These are phyloP conservation scores for Amesomyces nigricolor DNA, from an alignment of 2,329 filamentous ascomycete species.

Conservation along the genomic window DNA sequence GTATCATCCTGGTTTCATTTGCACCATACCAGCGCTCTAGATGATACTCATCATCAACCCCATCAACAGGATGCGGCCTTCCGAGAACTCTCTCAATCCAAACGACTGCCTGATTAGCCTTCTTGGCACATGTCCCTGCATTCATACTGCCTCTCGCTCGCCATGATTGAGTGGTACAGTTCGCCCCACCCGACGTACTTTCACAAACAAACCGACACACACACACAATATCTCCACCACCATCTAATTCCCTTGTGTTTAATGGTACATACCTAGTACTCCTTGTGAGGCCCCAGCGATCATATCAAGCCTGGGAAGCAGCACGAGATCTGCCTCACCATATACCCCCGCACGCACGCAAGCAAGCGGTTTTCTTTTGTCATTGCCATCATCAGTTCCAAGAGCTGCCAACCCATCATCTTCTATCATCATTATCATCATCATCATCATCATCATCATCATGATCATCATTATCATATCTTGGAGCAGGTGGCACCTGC, in stretches of 20 bases:
- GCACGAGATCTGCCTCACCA: not conserved
- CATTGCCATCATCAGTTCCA: not conserved
- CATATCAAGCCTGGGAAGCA: too few species aligned
- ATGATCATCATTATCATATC: not conserved
- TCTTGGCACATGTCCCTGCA: too few species aligned
- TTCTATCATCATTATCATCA: not conserved
- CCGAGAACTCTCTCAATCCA: too few species aligned
- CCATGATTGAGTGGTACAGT: not conserved
- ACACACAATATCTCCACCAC: not conserved
- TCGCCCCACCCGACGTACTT: too few species aligned
- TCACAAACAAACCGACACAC: not conserved
- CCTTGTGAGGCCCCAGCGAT: not conserved
- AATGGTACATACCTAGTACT: constrained; percentile 4
- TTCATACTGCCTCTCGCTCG: not conserved
- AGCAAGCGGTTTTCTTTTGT: constrained; percentile 4
- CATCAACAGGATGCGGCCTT: too few species aligned
- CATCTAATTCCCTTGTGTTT: constrained; percentile 9
- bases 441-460: constrained; percentile 1
- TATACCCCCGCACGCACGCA: not conserved
- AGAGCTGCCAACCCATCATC: too few species aligned
- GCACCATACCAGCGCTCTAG: too few species aligned
- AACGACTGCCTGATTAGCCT: too few species aligned
- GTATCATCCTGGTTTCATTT: too few species aligned
- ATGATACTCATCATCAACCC: too few species aligned
- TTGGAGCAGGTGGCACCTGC: constrained; percentile 8